Evolutionary conservation across 257 asterid species (phyloP), one percentile per base, ranked within the genome.

Genomic region (Craterostigma plantagineum): DNA sequence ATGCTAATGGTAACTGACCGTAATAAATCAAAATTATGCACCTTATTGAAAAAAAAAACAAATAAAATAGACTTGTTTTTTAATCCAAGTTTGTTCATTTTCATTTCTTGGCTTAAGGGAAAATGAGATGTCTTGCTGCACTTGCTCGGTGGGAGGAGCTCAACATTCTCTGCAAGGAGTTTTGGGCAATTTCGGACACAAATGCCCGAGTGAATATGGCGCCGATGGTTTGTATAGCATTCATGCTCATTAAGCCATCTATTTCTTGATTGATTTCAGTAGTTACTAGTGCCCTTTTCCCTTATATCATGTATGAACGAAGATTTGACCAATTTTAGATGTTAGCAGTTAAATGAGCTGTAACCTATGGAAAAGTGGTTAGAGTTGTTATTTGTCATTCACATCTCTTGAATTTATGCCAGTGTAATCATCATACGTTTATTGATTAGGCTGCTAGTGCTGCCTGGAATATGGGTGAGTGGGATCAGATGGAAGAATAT

Each of bases 391-490:
- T 47, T 33, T 43, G 14, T 14, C 37, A 38, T 33, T 42, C 48
- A 35, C 18, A 33, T 53, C 34, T 14, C 44, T 45, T 50, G 49
- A 18, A 16, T 46, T 30, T 13, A 9, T 43, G 35, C 47, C 48
- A n/a, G 54, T 43, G 46, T 65, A 35, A 39, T 59, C 51, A 23
- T 23, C 2, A 23, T 23, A 23, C 30, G 6, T 23, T 23, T 23
- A 23, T 6, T 23, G 30, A 23, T 23, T 63, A 90, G 99, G 99
- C 99, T 72, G 95, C 99, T 53, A 56, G 2, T 52, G 93, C 95
- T 77, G 99, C 99, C 60, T 90, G 99, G 99, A 83, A 90, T 86
- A 90, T 90, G 99, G 92, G 95, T 40, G 99, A 90, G 62, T 90
- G 99, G 99, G 99, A 90, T 66, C 95, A 90, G 70, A 90, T 90